These are phyloP conservation scores for Harringtonia aguacate DNA, from an alignment of 2,329 filamentous ascomycete genomes.

Conservation along the genomic window DNA sequence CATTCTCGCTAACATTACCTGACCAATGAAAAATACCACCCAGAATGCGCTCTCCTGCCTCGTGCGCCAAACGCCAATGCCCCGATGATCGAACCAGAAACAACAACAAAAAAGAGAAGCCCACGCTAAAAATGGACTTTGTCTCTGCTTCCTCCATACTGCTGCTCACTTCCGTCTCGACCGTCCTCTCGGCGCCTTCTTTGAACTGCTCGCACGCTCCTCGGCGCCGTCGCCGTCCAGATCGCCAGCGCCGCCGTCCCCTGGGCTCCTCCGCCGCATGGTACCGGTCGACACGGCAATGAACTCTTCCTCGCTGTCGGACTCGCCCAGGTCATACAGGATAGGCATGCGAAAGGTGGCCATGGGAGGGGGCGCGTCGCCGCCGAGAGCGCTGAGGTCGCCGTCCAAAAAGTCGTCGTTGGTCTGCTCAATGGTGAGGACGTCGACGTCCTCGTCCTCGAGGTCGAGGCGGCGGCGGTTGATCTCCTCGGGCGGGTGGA, in stretches of 20 bases:
- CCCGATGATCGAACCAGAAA: too few species aligned
- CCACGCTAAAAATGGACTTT: too few species aligned
- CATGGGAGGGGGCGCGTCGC: neutral
- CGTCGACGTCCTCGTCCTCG: conserved; percentile 90
- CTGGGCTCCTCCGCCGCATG: conserved; percentile 76
- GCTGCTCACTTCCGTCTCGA: conserved; percentile 20
- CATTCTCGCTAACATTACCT: too few species aligned
- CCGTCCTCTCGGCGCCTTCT: conserved; percentile 23
- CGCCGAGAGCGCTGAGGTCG: neutral
- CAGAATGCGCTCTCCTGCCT: too few species aligned
- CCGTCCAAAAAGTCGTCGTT: conserved; percentile 42
- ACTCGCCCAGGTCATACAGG: conserved; percentile 83
- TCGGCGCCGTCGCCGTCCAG: conserved; percentile 29
- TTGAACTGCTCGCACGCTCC: conserved; percentile 14
- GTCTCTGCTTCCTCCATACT: neutral
- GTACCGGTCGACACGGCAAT: conserved; percentile 62
- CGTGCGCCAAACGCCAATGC: too few species aligned
- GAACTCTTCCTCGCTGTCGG: conserved; percentile 89
- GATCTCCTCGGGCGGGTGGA: conserved; percentile 89
- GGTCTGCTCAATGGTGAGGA: conserved; percentile 63
- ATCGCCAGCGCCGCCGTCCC: conserved; percentile 48
- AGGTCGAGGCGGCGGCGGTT: conserved; percentile 81
- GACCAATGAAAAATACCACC: too few species aligned
- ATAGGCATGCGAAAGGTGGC: conserved; percentile 76
- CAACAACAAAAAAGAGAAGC: too few species aligned